A percentile compares a stretch with the other conserved stretches of the same genome.
These are phyloP conservation scores for Prunus mume DNA, from an alignment of 306 rosid genomes.

Conservation along the genomic window DNA sequence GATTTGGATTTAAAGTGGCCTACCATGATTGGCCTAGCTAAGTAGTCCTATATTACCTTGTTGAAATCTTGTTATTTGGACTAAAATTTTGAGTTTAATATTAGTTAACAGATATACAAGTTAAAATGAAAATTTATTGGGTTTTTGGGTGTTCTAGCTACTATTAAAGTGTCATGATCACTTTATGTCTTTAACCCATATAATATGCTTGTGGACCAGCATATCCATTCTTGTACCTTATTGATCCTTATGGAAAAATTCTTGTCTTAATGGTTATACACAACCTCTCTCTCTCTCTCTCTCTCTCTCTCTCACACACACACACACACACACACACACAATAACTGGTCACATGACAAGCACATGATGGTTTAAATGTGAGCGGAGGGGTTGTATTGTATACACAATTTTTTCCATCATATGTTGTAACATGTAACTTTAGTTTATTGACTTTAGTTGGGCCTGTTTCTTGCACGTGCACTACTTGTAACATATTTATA, in stretches of 20 bases:
- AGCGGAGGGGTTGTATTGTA: background rate
- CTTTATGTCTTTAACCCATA: background rate
- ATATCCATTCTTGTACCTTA: background rate
- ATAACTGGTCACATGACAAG: background rate
- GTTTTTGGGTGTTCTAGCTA: background rate
- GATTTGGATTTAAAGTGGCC: background rate
- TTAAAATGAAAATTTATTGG: too few species aligned
- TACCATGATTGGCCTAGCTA: background rate
- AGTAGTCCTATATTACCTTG: background rate
- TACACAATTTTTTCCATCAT: background rate
- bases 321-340: background rate
- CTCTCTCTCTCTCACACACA: too few species aligned
- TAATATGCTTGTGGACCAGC: background rate
- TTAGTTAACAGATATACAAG: background rate
- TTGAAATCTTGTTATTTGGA: background rate
- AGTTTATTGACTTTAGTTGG: slow-evolving; percentile 21
- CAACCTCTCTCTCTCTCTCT: background rate
- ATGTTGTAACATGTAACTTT: slow-evolving; percentile 11
- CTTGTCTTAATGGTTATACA: background rate
- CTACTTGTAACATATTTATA: slow-evolving; percentile 20
- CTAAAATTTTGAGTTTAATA: background rate
- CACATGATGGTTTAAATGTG: background rate
- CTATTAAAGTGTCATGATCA: background rate
- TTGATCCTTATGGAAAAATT: background rate
- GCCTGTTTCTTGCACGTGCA: slow-evolving; percentile 12